A percentile compares a stretch with the other conserved stretches of the same genome.
Evolutionary conservation across 2,329 filamentous ascomycete species (phyloP).

Genomic region (Pseudocercospora crystallina): DNA sequence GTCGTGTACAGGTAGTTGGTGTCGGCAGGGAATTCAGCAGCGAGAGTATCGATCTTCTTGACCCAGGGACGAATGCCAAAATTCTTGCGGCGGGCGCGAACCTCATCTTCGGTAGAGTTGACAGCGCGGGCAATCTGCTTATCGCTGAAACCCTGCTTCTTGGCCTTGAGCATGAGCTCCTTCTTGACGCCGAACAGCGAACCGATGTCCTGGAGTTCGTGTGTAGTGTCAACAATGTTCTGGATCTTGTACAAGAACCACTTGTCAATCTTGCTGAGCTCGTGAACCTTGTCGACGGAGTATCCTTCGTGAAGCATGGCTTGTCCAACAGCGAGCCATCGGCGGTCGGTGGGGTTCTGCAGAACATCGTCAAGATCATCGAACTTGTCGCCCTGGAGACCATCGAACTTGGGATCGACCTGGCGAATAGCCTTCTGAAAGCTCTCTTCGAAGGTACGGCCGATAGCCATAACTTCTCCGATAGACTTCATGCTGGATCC

Average conservation of each 20-base stretch:
- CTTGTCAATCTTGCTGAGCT: conserved; percentile 97
- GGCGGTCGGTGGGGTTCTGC: conserved; percentile 88
- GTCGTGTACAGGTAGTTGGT: conserved; percentile 98
- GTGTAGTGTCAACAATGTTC: conserved; percentile 90
- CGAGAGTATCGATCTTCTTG: conserved; percentile 97
- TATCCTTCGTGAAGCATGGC: conserved; percentile 98
- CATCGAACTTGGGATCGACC: conserved; percentile 87
- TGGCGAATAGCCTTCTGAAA: conserved; percentile 99
- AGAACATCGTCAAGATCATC: conserved; percentile 88
- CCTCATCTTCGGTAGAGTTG: conserved; percentile 82
- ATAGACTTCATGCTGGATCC: conserved; percentile 99
- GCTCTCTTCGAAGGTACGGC: conserved; percentile 96
- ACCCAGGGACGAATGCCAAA: conserved; percentile 94
- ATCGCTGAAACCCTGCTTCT: conserved; percentile 98
- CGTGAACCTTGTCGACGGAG: conserved; percentile 85
- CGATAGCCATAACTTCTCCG: conserved; percentile 98
- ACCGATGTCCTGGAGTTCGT: conserved; percentile 80
- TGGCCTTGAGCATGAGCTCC: conserved; percentile 84
- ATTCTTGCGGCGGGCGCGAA: conserved; percentile 77
- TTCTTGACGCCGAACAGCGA: conserved; percentile 82
- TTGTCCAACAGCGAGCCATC: conserved; percentile 96
- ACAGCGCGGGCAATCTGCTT: conserved; percentile 88
- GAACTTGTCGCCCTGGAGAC: conserved; percentile 94
- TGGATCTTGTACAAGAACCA: conserved; percentile 99
- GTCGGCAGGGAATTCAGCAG: conserved; percentile 91